Evolutionary conservation across 2,329 filamentous ascomycete genomes (phyloP).

Genomic region (Cercospora sp.): DNA sequence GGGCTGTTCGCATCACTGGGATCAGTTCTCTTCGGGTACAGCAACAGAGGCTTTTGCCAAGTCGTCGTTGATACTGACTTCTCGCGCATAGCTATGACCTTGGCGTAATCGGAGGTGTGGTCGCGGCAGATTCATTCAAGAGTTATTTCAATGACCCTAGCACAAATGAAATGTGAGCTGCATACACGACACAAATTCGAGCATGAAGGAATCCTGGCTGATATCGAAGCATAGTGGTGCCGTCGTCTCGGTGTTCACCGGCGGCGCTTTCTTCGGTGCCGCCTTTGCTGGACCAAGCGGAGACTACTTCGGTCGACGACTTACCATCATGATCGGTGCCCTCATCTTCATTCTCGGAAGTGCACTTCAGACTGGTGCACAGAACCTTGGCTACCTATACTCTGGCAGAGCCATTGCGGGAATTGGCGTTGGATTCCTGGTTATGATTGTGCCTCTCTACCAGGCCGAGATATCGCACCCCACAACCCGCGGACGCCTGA

Average conservation of each 20-base stretch:
- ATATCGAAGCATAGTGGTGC: not conserved
- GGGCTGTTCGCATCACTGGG: slow-evolving; percentile 8
- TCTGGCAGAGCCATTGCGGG: not conserved
- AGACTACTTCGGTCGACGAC: not conserved
- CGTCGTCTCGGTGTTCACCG: not conserved
- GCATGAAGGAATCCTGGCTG: no score
- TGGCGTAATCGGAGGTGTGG: slow-evolving; percentile 3
- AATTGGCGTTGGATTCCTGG: not conserved
- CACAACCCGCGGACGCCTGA: not conserved
- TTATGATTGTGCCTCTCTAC: not conserved
- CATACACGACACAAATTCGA: no score
- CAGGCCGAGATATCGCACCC: not conserved
- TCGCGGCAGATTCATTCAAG: not conserved
- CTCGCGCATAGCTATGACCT: not conserved
- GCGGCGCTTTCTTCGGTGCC: not conserved
- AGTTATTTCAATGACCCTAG: slow-evolving; percentile 4
- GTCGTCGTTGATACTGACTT: not conserved
- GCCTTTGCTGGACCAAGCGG: not conserved
- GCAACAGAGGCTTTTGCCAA: not conserved
- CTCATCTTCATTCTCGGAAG: not conserved
- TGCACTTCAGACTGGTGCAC: not conserved
- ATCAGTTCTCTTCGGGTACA: slow-evolving; percentile 9
- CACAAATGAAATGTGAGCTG: slow-evolving; percentile 2
- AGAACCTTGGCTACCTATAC: not conserved
- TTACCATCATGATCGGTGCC: not conserved